Conservation (phyloP, 805 yeast species). For the Kockiozyma suomiensis region DNA sequence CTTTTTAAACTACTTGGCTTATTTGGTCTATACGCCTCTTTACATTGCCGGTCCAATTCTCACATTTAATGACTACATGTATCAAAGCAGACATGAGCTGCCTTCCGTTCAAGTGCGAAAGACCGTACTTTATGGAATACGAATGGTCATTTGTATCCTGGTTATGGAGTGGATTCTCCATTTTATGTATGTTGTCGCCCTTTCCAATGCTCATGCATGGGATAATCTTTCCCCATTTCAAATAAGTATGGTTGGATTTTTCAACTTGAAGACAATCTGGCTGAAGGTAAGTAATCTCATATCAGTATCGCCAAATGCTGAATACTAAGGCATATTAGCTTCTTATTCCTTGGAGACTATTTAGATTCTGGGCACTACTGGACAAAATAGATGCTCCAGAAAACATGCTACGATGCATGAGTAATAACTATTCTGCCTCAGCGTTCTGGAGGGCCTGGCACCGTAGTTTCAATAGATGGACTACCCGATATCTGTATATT, state of each 20-base stretch:
- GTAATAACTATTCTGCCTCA: constrained; percentile 86
- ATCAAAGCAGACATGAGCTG: constrained; percentile 62
- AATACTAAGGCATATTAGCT: too few species aligned
- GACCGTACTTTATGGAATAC: constrained; percentile 60
- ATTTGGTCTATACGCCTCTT: constrained; percentile 80
- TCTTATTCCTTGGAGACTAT: constrained; percentile 93
- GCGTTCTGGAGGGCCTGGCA: constrained; percentile 99
- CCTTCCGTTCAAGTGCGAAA: constrained; percentile 61
- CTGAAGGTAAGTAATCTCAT: constrained; percentile 52
- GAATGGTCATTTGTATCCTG: constrained; percentile 72
- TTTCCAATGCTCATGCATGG: constrained; percentile 89
- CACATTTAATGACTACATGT: constrained; percentile 86
- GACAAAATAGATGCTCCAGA: constrained; percentile 97
- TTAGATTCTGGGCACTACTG: constrained; percentile 87
- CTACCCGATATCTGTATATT: constrained; percentile 80
- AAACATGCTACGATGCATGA: constrained; percentile 95
- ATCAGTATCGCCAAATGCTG: too few species aligned
- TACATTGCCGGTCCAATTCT: constrained; percentile 94
- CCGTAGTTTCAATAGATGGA: constrained; percentile 89
- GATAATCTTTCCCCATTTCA: constrained; percentile 85
- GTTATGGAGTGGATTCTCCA: constrained; percentile 90
- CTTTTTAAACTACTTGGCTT: constrained; percentile 69
- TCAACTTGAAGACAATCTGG: constrained; percentile 91
- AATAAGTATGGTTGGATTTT: constrained; percentile 89
- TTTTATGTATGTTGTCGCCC: constrained; percentile 89